Base-by-base conservation (phyloP, 768 basidiomycete genomes). In the Pluteus cervinus region DNA sequence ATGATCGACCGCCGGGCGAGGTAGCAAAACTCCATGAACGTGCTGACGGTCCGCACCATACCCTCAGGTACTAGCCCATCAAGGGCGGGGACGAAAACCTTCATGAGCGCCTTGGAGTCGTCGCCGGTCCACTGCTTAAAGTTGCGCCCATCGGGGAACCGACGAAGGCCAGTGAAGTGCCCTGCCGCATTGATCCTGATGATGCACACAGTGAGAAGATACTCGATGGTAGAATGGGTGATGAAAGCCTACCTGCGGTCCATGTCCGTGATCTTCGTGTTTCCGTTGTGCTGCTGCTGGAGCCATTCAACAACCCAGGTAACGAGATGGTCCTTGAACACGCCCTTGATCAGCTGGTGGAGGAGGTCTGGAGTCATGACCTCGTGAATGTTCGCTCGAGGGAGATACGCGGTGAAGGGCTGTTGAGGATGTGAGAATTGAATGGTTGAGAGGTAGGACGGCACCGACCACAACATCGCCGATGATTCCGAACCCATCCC, bases 321-420 rank as follows among this genome's bases (percentile, higher is more conserved):
- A 1, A 68, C 63, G 8, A 67, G 43, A 39, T 67, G 65, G 34
- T 66, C 65, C 37, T 66, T 67, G 17, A 42, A 43, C 7, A 39
- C 45, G 8, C 43, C 39, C 39, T 67, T 67, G 47, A 67, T 64
- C 3, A 69, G 17, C 42, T 68, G 63, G 40, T 68, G 64, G 2
- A 66, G 52, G 1, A 65, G 46, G 41, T 65, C 60, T 1, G 63
- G 59, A 7, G 57, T 32, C 0, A 65, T 28, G 3, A 62, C 46
- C 12, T 49, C 51, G 42, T 64, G 56, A 25, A 64, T 64, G 42
- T 66, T 55, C 0, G 63, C 63, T 10, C 52, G 46, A 2, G 62
- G 62, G 41, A 61, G 61, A 16, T 39, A 29, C 37, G 50, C 31
- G 1, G 57, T 62, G 39, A 60, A 63, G 7, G 58, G 58, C 61